phyloP scores from a whole-genome alignment of 345 rosid species.

The Melaleuca alternifolia region DNA sequence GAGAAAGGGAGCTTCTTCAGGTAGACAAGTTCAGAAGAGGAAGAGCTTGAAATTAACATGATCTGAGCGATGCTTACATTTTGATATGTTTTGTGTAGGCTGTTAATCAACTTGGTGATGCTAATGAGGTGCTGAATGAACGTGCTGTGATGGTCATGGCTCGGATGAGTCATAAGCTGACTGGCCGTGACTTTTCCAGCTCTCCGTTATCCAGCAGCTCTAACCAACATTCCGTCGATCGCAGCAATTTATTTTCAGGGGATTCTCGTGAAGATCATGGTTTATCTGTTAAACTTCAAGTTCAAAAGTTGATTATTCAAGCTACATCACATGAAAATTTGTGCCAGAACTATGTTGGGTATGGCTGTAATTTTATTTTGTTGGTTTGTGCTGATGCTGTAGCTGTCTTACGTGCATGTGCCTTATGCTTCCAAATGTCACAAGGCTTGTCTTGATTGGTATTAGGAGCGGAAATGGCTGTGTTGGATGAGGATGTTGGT shows the following conservation, averaged over 20 bases:
- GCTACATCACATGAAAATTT: constrained; percentile 84
- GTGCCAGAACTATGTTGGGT: constrained; percentile 98
- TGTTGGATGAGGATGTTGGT: not conserved
- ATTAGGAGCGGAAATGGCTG: not conserved
- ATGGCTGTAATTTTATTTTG: constrained; percentile 6
- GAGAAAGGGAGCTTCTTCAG: constrained; percentile 94
- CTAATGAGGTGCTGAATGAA: constrained; percentile 89
- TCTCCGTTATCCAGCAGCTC: constrained; percentile 37
- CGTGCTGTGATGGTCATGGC: constrained; percentile 94
- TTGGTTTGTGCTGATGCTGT: not conserved
- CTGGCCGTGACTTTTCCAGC: constrained; percentile 83
- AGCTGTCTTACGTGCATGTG: not conserved
- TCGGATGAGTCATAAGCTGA: constrained; percentile 86
- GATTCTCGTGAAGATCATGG: constrained; percentile 87
- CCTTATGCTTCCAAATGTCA: not conserved
- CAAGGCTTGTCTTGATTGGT: not conserved
- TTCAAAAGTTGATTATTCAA: constrained; percentile 82
- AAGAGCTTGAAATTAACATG: not conserved
- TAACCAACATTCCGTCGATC: constrained; percentile 46
- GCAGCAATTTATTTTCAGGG: constrained; percentile 62
- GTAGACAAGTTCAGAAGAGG: constrained; percentile 16
- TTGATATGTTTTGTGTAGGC: constrained; percentile 36
- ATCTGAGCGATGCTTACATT: not conserved
- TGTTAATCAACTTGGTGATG: constrained; percentile 94
- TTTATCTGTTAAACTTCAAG: constrained; percentile 88